These are phyloP conservation scores for Lithospermum erythrorhizon DNA, from an alignment of 257 asterid species.

Conservation along the genomic window DNA sequence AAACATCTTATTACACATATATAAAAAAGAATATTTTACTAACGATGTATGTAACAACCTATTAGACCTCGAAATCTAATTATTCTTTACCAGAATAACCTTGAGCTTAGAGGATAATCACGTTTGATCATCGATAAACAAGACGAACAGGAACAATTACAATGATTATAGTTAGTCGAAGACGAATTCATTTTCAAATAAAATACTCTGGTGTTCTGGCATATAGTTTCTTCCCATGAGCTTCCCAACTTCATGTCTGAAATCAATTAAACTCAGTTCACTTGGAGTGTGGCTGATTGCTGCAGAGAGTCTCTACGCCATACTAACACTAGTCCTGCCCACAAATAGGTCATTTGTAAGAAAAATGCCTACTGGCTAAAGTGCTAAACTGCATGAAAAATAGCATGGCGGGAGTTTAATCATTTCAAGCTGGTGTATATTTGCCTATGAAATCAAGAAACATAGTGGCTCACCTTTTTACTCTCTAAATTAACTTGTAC, in stretches of 20 bases:
- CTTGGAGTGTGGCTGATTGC: background rate
- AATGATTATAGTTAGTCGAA: background rate
- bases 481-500: conserved; percentile 22
- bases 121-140: background rate
- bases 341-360: background rate
- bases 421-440: too few relatives aligned
- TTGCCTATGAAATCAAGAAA: too few relatives aligned
- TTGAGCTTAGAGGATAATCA: background rate
- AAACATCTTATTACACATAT: background rate
- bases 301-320: too few relatives aligned
- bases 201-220: background rate
- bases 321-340: background rate
- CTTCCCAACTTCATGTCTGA: background rate
- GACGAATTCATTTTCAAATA: background rate
- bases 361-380: background rate
- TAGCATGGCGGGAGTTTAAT: too few relatives aligned
- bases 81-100: background rate
- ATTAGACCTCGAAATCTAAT: background rate
- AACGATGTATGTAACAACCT: background rate
- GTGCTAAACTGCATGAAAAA: too few relatives aligned
- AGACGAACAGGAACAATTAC: background rate
- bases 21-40: background rate
- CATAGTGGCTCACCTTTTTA: background rate
- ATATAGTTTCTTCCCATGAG: background rate
- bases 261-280: background rate